Percentiles rank a stretch among this genome's conserved stretches.
Conservation (phyloP, 768 basidiomycete species). For the Lactarius vividus region DNA sequence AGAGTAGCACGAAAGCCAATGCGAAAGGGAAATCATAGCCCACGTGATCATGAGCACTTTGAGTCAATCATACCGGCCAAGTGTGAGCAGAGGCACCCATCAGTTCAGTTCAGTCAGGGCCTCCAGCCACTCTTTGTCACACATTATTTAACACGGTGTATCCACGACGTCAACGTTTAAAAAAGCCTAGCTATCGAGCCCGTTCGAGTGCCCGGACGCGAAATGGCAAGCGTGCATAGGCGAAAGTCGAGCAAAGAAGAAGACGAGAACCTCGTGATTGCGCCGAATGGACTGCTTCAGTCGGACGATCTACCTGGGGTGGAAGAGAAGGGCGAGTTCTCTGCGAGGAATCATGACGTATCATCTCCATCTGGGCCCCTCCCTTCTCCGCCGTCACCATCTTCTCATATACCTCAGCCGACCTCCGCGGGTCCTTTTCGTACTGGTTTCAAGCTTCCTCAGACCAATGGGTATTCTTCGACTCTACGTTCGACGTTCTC, state of each 20-base stretch:
- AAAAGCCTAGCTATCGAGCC: not conserved
- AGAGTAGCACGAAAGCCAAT: constrained; percentile 32
- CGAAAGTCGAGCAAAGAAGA: constrained; percentile 40
- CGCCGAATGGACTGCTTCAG: constrained; percentile 23
- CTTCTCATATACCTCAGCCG: constrained; percentile 32
- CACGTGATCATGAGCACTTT: constrained; percentile 12
- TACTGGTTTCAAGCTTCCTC: constrained; percentile 41
- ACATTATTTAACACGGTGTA: not conserved
- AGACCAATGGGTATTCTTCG: constrained; percentile 35
- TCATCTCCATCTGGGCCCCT: constrained; percentile 24
- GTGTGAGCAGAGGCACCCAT: not conserved
- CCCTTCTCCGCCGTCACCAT: constrained; percentile 25
- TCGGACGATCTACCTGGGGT: not conserved
- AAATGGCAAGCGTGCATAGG: constrained; percentile 34
- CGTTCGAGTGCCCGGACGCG: not conserved
- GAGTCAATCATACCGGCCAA: not conserved
- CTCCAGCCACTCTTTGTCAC: not conserved
- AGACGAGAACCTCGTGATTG: constrained; percentile 31
- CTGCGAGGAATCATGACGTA: constrained; percentile 23
- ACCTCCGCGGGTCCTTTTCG: constrained; percentile 28
- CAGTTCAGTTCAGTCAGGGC: not conserved
- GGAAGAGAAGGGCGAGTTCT: constrained; percentile 12
- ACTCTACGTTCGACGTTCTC: constrained; percentile 34
- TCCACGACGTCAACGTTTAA: not conserved
- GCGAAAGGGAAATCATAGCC: not conserved